Evolutionary conservation across 2,329 filamentous ascomycete species (phyloP).

Genomic region (Penicillium sp.): DNA sequence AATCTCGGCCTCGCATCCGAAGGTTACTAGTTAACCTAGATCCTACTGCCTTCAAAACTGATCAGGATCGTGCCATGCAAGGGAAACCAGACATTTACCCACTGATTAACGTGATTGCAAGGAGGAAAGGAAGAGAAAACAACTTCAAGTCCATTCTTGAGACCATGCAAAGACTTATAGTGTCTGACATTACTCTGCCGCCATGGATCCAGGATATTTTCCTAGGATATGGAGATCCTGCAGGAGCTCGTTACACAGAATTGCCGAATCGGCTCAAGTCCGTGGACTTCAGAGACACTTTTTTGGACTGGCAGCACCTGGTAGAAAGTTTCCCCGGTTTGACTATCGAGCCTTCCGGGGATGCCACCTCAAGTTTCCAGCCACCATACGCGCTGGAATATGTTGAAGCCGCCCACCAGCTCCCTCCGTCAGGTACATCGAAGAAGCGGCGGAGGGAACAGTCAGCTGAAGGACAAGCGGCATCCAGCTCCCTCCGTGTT

Average conservation of each 20-base stretch:
- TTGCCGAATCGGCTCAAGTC: conserved; percentile 76
- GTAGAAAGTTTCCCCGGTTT: conserved; percentile 88
- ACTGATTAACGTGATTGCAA: conserved; percentile 81
- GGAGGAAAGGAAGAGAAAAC: conserved; percentile 86
- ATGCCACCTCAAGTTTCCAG: conserved; percentile 73
- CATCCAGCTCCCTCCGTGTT: conserved; percentile 73
- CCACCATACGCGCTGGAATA: conserved; percentile 87
- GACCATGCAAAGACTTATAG: conserved; percentile 82
- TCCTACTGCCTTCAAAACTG: conserved; percentile 74
- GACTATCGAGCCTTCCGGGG: conserved; percentile 77
- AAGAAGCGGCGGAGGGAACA: conserved; percentile 87
- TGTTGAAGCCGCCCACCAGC: conserved; percentile 56
- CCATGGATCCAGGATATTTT: conserved; percentile 97
- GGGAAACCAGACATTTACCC: conserved; percentile 83
- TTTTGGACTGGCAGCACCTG: conserved; percentile 93
- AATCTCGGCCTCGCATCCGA: conserved; percentile 62
- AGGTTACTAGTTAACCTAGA: conserved; percentile 84
- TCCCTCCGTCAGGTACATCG: conserved; percentile 64
- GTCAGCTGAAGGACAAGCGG: conserved; percentile 67
- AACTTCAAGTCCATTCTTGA: conserved; percentile 95
- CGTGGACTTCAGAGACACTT: conserved; percentile 91
- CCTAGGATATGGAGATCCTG: conserved; percentile 93
- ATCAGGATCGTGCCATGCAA: conserved; percentile 68
- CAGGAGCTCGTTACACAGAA: conserved; percentile 83
- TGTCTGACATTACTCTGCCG: conserved; percentile 84